Evolutionary conservation across 2,329 filamentous ascomycete genomes (phyloP).

Genomic region (Hypocreales sp.): DNA sequence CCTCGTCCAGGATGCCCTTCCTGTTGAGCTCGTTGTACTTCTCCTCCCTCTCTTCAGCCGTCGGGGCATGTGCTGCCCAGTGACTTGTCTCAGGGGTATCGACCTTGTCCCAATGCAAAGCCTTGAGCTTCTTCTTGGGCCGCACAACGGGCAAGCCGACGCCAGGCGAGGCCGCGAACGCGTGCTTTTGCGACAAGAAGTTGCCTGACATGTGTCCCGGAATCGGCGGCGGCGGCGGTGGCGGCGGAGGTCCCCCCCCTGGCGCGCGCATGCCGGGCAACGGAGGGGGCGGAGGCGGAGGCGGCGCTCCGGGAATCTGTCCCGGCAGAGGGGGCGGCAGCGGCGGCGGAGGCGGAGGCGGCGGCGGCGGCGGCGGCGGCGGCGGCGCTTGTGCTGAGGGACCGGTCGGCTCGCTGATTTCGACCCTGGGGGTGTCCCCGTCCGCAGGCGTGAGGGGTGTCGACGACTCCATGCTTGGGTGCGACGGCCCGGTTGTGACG

Average conservation of each 20-base stretch:
- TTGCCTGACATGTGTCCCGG: slow-evolving; percentile 59
- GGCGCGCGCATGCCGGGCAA: slow-evolving; percentile 19
- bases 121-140: slow-evolving; percentile 99
- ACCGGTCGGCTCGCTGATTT: slow-evolving; percentile 30
- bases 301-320: slow-evolving; percentile 19
- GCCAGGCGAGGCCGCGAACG: slow-evolving; percentile 35
- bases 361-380: slow-evolving; percentile 18
- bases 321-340: slow-evolving; percentile 25
- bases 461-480: slow-evolving; percentile 58
- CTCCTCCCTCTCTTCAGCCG: slow-evolving; percentile 80
- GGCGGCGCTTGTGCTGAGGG: slow-evolving; percentile 17
- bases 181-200: slow-evolving; percentile 52
- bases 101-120: slow-evolving; percentile 97
- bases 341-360: slow-evolving; percentile 20
- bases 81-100: slow-evolving; percentile 83
- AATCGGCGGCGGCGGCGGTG: slow-evolving; percentile 47
- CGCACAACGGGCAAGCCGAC: slow-evolving; percentile 65
- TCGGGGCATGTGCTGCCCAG: slow-evolving; percentile 77
- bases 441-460: slow-evolving; percentile 53
- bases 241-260: slow-evolving; percentile 24
- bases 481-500: slow-evolving; percentile 58
- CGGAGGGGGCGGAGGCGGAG: slow-evolving; percentile 27
- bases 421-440: slow-evolving; percentile 40
- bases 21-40: slow-evolving; percentile 88
- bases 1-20: slow-evolving; percentile 92